Evolutionary conservation across 2,329 filamentous ascomycete species (phyloP), one percentile per base, ranked within the genome.

Genomic region (Fusarium sp.): DNA sequence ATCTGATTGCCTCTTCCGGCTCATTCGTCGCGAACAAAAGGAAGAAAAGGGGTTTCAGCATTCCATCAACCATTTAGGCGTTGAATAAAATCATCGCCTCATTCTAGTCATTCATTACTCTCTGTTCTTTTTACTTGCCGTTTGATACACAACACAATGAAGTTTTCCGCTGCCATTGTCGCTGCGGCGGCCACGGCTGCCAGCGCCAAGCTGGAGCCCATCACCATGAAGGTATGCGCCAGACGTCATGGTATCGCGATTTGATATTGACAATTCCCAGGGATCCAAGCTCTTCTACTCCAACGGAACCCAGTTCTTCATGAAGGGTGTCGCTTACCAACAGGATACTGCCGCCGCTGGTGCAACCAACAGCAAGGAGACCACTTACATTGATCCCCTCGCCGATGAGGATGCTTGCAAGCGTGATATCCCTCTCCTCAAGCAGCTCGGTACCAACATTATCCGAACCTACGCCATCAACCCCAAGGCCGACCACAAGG

Each of bases 391-490:
- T 73, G 96, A 99, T 81, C 96, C 96, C 66, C 90, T 99, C 45
- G 88, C 94, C 76, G 90, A 97, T 80, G 84, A 85, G 65, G 84
- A 86, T 39, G 83, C 85, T 76, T 98, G 96, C 89, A 89, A 89
- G 82, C 94, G 96, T 78, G 96, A 99, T 82, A 89, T 99, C 55
- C 94, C 94, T 52, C 90, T 93, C 78, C 88, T 99, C 76, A 82
- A 89, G 81, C 86, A 94, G 82, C 89, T 98, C 70, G 88, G 91
- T 73, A 98, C 95, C 84, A 99, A 99, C 86, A 91, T 92, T 78
- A 96, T 99, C 83, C 96, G 96, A 83, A 95, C 96, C 64, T 99
- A 99, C 83, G 95, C 96, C 78, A 90, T 98, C 79, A 90, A 98
- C 85, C 94, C 96, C 30, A 89, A 87, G 22, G 83, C 87, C 76